Conservation (phyloP, 805 yeast species). For the Wickerhamiella kurtzmanii region DNA sequence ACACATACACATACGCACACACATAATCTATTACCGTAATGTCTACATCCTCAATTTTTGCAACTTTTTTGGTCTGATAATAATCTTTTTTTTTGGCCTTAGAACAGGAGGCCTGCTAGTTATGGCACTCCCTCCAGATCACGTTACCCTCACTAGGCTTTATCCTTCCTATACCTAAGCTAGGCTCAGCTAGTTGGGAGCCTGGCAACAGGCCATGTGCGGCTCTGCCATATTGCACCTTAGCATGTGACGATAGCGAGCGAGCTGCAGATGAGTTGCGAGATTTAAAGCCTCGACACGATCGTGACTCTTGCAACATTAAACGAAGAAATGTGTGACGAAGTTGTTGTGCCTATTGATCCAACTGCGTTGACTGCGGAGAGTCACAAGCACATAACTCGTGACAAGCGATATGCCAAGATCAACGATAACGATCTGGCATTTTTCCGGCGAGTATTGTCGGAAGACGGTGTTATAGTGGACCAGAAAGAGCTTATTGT, state of each 20-base stretch:
- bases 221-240: not conserved
- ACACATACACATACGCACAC: not conserved
- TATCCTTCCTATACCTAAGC: too few species aligned
- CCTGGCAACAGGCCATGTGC: not conserved
- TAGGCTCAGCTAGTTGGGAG: too few species aligned
- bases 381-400: conserved; percentile 42
- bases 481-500: conserved; percentile 50
- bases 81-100: too few species aligned
- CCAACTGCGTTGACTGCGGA: conserved; percentile 47
- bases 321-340: not conserved
- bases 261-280: not conserved
- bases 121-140: too few species aligned
- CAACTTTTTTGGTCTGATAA: too few species aligned
- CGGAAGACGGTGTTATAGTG: conserved; percentile 27
- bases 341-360: not conserved
- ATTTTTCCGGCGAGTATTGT: conserved; percentile 45
- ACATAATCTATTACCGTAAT: not conserved
- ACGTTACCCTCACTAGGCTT: too few species aligned
- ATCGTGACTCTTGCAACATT: not conserved
- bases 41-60: not conserved
- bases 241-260: not conserved
- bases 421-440: conserved; percentile 33
- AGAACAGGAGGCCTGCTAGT: too few species aligned
- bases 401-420: conserved; percentile 11
- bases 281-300: not conserved